These are phyloP conservation scores for Pseudogymnoascus sp. DNA, from an alignment of 2,329 filamentous ascomycete genomes.

Conservation along the genomic window DNA sequence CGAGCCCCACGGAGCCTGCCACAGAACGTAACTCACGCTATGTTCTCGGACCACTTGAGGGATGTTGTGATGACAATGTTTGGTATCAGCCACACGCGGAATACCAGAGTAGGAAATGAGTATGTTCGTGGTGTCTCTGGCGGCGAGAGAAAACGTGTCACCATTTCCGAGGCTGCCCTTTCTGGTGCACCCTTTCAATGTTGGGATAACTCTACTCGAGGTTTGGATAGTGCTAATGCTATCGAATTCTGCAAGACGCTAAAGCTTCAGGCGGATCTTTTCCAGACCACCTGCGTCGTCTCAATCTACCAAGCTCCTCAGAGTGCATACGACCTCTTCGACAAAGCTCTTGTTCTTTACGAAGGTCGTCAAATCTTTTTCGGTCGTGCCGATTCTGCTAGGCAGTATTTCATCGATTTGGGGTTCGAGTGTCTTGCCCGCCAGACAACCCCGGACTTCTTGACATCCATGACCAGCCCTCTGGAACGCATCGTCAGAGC, in stretches of 20 bases:
- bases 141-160: slow-evolving; percentile 68
- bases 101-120: slow-evolving; percentile 67
- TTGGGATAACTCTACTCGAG: slow-evolving; percentile 66
- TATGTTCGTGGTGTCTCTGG: slow-evolving; percentile 60
- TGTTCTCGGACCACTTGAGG: slow-evolving; percentile 35
- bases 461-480: slow-evolving; percentile 63
- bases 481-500: slow-evolving; percentile 47
- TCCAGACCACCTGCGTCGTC: slow-evolving; percentile 53
- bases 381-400: slow-evolving; percentile 54
- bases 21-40: slow-evolving; percentile 49
- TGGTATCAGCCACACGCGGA: slow-evolving; percentile 61
- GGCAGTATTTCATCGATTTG: slow-evolving; percentile 57
- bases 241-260: slow-evolving; percentile 63
- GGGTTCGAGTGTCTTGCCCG: slow-evolving; percentile 65
- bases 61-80: slow-evolving; percentile 63
- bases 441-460: slow-evolving; percentile 49
- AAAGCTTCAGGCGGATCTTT: slow-evolving; percentile 55
- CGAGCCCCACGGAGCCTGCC: slow-evolving; percentile 55
- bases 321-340: slow-evolving; percentile 60
- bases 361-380: slow-evolving; percentile 65
- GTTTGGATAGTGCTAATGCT: slow-evolving; percentile 65
- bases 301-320: slow-evolving; percentile 67
- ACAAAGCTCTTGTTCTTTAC: slow-evolving; percentile 60
- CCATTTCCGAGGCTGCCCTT: slow-evolving; percentile 67
- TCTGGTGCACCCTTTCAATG: slow-evolving; percentile 53